These are phyloP conservation scores for Fusarium continuum DNA, from an alignment of 2,329 filamentous ascomycete species.

Conservation along the genomic window DNA sequence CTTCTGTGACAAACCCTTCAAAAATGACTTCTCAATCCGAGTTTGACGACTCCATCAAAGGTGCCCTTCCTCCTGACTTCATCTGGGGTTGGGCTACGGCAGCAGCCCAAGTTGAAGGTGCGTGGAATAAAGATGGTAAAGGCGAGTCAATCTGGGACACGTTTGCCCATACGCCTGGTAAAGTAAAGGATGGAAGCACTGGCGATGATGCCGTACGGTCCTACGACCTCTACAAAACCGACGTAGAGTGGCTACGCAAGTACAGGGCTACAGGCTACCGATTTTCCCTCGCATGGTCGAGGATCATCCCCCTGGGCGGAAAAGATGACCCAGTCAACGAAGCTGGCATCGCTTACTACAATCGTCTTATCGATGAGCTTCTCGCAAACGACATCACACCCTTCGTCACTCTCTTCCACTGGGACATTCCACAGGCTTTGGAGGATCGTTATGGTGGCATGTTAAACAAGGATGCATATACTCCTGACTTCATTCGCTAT, in stretches of 20 bases:
- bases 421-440: conserved; percentile 63
- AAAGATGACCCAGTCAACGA: conserved; percentile 70
- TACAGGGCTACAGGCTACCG: conserved; percentile 69
- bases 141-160: conserved; percentile 54
- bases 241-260: conserved; percentile 64
- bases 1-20: background rate
- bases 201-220: conserved; percentile 51
- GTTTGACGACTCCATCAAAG: conserved; percentile 21
- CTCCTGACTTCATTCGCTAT: conserved; percentile 37
- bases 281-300: conserved; percentile 72
- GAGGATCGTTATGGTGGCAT: conserved; percentile 38
- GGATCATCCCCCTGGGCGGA: conserved; percentile 70
- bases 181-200: conserved; percentile 52
- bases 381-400: conserved; percentile 63
- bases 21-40: conserved; percentile 3
- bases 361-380: conserved; percentile 68
- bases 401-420: conserved; percentile 71
- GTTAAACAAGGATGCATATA: conserved; percentile 32
- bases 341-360: conserved; percentile 67
- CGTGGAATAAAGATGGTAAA: conserved; percentile 54
- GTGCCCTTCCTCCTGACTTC: conserved; percentile 17
- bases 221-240: conserved; percentile 57
- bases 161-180: conserved; percentile 51
- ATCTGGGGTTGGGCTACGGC: conserved; percentile 54
- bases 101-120: conserved; percentile 54